Evolutionary conservation across 2,329 filamentous ascomycete genomes (phyloP), one percentile per base, ranked within the genome.

Genomic region (Stemphylium vesicarium): DNA sequence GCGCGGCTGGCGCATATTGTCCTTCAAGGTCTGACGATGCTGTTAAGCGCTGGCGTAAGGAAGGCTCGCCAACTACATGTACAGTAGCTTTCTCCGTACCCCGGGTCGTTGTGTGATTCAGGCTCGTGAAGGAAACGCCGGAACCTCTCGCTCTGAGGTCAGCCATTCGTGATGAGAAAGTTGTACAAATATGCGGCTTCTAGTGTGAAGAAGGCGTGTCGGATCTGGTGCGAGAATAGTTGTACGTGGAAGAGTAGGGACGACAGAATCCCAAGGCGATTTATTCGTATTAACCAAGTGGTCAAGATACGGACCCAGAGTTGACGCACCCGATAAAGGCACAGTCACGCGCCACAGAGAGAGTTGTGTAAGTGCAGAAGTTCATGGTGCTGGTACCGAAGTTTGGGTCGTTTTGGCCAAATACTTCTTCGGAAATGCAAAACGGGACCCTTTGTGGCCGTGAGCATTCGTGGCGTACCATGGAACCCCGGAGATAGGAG

Each of bases 21-120:
- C 37, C 49, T 51, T 68, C 65, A 8, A 52, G 15, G 10, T 68
- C 60, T 16, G 55, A 51, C 11, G 48, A 38, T 22, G 24, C 29
- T 20, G 22, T 39, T 11, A 18, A 18, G 22, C 46, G 32, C 2
- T 37, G 15, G 4, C 12, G 42, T 2, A 39, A 18, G 13, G 33
- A 7, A 16, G 32, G 16, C 15, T 52, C 43, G n/a, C 39, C 18
- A n/a, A 44, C 15, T 4, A 15, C 11, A 16, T 24, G 22, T 24
- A 24, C 22, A 2, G 41, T 20, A 2, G 35, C 31, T 13, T 43
- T 35, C 20, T 50, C 13, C 24, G 26, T 33, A 29, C 10, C 18
- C 11, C n/a, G 31, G 4, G 32, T 6, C 15, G 38, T 15, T 16
- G 38, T 42, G 7, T 13, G 4, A 15, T 50, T 15, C 8, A 36